A percentile compares a stretch with the other conserved stretches of the same genome.
Conservation (phyloP, 2,329 filamentous ascomycete species). For the Trichoderma aggressivum region DNA sequence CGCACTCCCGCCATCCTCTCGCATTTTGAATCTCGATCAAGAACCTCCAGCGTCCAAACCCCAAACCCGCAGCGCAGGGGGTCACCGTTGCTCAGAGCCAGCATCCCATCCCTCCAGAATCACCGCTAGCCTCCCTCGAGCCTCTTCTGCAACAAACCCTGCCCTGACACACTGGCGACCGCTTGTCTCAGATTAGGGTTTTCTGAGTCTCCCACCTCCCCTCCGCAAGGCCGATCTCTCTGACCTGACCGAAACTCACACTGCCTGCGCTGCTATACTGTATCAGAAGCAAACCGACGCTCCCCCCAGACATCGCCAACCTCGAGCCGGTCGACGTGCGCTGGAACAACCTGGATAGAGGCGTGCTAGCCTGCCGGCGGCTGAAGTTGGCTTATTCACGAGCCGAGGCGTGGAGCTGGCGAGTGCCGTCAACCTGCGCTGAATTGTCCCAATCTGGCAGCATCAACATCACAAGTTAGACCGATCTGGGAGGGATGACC, state of each 20-base stretch:
- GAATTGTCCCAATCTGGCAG: background rate
- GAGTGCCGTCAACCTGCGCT: slow-evolving; percentile 7
- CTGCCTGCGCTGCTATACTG: background rate
- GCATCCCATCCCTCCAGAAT: slow-evolving; percentile 14
- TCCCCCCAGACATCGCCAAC: background rate
- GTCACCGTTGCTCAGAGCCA: background rate
- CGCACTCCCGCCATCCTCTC: background rate
- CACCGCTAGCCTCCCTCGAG: slow-evolving; percentile 13
- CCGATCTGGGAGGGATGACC: slow-evolving; percentile 28
- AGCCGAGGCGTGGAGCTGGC: slow-evolving; percentile 13
- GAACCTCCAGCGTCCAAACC: background rate
- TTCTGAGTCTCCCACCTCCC: slow-evolving; percentile 18
- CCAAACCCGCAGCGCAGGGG: slow-evolving; percentile 4
- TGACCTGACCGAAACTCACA: slow-evolving; percentile 9
- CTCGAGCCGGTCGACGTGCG: background rate
- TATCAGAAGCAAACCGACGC: background rate
- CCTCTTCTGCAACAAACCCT: slow-evolving; percentile 14
- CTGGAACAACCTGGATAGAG: slow-evolving; percentile 13
- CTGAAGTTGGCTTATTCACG: slow-evolving; percentile 10
- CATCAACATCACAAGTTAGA: background rate
- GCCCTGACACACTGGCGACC: slow-evolving; percentile 16
- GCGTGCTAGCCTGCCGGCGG: slow-evolving; percentile 13
- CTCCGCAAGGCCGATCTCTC: slow-evolving; percentile 6
- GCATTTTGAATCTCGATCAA: slow-evolving; percentile 7
- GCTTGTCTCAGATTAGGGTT: slow-evolving; percentile 20